A percentile compares a stretch with the other conserved stretches of the same genome.
These are phyloP conservation scores for Aspergillus arachidicola DNA, from an alignment of 2,329 filamentous ascomycete genomes.

Conservation along the genomic window DNA sequence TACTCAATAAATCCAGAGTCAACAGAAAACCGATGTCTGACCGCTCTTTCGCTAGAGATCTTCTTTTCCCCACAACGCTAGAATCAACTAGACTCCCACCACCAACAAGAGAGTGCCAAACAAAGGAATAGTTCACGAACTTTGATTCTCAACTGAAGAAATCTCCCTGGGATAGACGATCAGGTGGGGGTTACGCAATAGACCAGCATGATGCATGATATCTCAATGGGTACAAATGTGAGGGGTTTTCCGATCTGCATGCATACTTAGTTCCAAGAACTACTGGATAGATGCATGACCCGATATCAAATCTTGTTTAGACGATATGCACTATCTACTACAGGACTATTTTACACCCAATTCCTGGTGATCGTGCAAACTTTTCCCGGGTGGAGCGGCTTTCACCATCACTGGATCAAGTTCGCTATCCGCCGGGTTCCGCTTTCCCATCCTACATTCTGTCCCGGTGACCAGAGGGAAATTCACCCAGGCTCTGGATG, in stretches of 20 bases:
- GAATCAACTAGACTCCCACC: background rate
- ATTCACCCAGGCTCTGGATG: background rate
- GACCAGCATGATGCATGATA: background rate
- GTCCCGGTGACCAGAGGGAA: background rate
- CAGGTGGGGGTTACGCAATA: background rate
- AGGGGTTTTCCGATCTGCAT: background rate
- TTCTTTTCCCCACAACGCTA: background rate
- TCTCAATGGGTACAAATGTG: background rate
- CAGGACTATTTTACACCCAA: background rate
- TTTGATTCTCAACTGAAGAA: background rate
- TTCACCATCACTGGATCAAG: background rate
- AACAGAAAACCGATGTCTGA: background rate
- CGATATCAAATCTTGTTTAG: background rate
- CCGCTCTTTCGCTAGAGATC: background rate
- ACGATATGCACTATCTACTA: background rate
- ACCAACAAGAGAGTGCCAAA: background rate
- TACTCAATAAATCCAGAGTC: too few species aligned
- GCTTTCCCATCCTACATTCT: background rate
- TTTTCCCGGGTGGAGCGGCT: background rate
- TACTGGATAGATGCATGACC: background rate
- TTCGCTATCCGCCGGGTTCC: background rate
- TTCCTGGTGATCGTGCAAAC: background rate
- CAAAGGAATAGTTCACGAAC: background rate
- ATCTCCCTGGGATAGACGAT: background rate
- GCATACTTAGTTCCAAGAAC: background rate